phyloP scores from a whole-genome alignment of 1,284 basidiomycete genomes.

The Sporisorium graminicola region DNA sequence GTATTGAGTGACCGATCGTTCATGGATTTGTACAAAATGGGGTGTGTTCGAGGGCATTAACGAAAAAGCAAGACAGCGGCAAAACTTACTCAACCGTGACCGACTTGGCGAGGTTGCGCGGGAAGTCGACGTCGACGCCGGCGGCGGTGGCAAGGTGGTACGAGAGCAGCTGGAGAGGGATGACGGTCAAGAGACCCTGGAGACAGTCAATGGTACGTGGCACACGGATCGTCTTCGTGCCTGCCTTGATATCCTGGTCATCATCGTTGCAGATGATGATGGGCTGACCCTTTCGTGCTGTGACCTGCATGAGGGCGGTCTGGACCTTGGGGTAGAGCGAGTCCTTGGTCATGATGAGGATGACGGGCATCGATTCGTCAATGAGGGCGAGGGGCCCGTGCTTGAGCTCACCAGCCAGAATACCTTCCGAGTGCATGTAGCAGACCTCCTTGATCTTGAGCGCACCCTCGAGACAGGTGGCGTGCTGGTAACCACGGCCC shows the following conservation, averaged over 20 bases:
- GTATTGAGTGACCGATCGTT: slow-evolving; percentile 14
- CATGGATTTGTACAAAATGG: slow-evolving; percentile 34
- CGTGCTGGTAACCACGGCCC: slow-evolving; percentile 97
- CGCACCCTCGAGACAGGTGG: slow-evolving; percentile 97
- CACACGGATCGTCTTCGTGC: slow-evolving; percentile 83
- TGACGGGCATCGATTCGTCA: slow-evolving; percentile 90
- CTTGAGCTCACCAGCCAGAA: slow-evolving; percentile 97
- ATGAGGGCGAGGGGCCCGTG: slow-evolving; percentile 97
- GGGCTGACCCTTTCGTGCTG: slow-evolving; percentile 93
- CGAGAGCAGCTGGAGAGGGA: slow-evolving; percentile 93
- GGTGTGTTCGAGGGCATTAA: slow-evolving; percentile 1
- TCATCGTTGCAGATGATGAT: slow-evolving; percentile 95
- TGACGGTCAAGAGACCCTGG: slow-evolving; percentile 95
- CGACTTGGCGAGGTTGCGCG: slow-evolving; percentile 83
- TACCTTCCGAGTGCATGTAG: slow-evolving; percentile 73
- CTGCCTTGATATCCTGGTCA: slow-evolving; percentile 81
- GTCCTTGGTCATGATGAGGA: slow-evolving; percentile 97
- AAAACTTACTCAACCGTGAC: slow-evolving; percentile 62
- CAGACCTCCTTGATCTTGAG: slow-evolving; percentile 99
- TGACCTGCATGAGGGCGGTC: slow-evolving; percentile 94
- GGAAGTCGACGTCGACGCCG: slow-evolving; percentile 98
- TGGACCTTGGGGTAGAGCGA: slow-evolving; percentile 98
- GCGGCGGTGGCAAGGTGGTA: slow-evolving; percentile 96
- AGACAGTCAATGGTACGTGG: slow-evolving; percentile 89
- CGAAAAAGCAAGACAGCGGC: background rate